These are phyloP conservation scores for Chimonanthus salicifolius DNA, from an alignment of 164 flowering plant genomes.

Conservation along the genomic window DNA sequence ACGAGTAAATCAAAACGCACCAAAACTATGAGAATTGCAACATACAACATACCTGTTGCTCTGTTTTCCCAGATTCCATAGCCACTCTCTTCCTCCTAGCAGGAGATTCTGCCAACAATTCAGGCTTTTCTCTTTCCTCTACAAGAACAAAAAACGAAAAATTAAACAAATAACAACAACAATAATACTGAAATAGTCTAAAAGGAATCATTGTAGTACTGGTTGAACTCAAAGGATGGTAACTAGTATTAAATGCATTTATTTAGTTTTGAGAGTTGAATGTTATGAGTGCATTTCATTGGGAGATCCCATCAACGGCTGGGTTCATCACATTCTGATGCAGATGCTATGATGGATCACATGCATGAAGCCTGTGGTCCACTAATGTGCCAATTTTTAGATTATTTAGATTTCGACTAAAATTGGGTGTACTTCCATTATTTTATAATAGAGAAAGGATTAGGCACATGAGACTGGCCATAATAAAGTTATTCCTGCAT, in stretches of 20 bases:
- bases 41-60: conserved; percentile 61
- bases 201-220: not conserved
- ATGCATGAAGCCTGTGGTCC: no score
- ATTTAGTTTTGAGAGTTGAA: no score
- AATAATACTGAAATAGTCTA: not conserved
- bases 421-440: no score
- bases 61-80: conserved; percentile 82
- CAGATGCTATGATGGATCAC: no score
- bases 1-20: not conserved
- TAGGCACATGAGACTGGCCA: no score
- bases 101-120: conserved; percentile 86
- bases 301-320: no score
- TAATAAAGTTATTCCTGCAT: no score
- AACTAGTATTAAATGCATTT: not conserved
- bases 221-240: not conserved
- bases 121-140: conserved; percentile 99
- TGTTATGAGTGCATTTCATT: no score
- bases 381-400: no score
- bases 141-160: conserved; percentile 12
- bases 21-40: not conserved
- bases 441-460: no score
- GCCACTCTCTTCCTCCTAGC: conserved; percentile 84
- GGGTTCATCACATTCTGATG: no score
- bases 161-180: not conserved
- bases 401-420: no score